Base-by-base conservation (phyloP, 495 filamentous ascomycete species). In the Penicillium pancosmium region DNA sequence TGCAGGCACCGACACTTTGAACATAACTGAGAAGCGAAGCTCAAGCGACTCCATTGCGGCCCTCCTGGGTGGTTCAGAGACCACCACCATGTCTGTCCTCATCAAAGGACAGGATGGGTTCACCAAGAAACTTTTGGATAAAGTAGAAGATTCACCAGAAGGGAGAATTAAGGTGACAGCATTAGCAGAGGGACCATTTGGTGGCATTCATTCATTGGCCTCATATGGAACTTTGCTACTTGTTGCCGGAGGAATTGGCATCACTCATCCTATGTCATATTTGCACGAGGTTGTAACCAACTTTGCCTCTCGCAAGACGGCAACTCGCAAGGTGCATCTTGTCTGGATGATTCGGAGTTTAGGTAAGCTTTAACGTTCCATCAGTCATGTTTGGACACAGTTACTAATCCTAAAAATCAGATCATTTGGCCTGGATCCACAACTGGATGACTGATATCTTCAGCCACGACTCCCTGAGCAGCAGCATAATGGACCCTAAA, bases 171-270 rank as follows among this genome's bases (percentile, higher is more conserved):
- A 66, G 11, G 80, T 78, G 9, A 73, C 70, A 61, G 81, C 81
- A 35, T 65, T 80, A 31, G 77, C 80, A 43, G 83, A 86, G 63
- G 83, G 82, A 0, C 83, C 83, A 7, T 86, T 84, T 58, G 83
- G 82, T n/a, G 81, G 81, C 6, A 72, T 82, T 44, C 73, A 84
- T 49, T 72, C 71, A 3, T 73, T 85, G 21, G 59, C 70, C 23
- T 81, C 78, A 0, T 86, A 84, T 62, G 82, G 83, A 31, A 84
- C 80, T 9, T 73, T 83, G 19, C 54, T 86, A 0, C 65, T 86
- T 50, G 77, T 86, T 62, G 83, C 82, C 11, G 82, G 80, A 1
- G 83, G 83, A 35, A 82, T 86, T 56, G 83, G 83, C 13, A 85
- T 86, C 59, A 86, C 83, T 8, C 82, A 86, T 63, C 78, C 82